Conservation (phyloP, 805 yeast species). For the Candida corydali region DNA sequence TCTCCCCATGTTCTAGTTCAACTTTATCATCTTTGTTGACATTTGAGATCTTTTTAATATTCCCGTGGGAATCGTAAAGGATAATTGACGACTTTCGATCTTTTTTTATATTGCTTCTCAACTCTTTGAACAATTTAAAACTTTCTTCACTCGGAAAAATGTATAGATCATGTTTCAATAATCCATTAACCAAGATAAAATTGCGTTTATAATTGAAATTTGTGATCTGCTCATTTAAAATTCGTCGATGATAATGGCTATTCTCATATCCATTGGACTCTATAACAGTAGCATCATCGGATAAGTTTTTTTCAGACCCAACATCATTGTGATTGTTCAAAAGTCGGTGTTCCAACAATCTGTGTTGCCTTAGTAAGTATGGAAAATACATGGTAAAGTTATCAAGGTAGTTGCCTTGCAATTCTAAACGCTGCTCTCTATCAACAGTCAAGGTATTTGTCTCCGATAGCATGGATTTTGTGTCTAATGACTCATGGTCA, state of each 20-base stretch:
- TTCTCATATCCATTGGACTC: constrained; percentile 8
- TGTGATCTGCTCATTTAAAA: constrained; percentile 19
- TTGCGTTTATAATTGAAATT: constrained; percentile 25
- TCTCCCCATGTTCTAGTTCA: constrained; percentile 8
- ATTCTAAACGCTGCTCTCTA: constrained; percentile 21
- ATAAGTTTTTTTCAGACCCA: background rate
- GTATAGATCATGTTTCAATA: constrained; percentile 23
- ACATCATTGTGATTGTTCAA: background rate
- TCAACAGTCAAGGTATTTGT: constrained; percentile 29
- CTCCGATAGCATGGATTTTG: constrained; percentile 23
- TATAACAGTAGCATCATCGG: constrained; percentile 7
- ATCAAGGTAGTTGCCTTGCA: constrained; percentile 34
- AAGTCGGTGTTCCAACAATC: constrained; percentile 13
- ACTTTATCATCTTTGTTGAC: constrained; percentile 6
- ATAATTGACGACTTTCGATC: constrained; percentile 17
- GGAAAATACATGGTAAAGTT: constrained; percentile 37
- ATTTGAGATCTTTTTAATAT: constrained; percentile 13
- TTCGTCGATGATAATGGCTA: background rate
- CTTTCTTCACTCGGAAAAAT: constrained; percentile 29
- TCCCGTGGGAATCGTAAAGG: constrained; percentile 18
- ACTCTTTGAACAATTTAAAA: constrained; percentile 24
- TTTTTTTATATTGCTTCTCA: constrained; percentile 19
- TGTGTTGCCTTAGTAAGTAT: constrained; percentile 27
- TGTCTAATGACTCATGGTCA: background rate
- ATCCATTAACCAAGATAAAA: constrained; percentile 28